Conservation (phyloP, 805 yeast genomes). For the Naumovozyma castellii region DNA sequence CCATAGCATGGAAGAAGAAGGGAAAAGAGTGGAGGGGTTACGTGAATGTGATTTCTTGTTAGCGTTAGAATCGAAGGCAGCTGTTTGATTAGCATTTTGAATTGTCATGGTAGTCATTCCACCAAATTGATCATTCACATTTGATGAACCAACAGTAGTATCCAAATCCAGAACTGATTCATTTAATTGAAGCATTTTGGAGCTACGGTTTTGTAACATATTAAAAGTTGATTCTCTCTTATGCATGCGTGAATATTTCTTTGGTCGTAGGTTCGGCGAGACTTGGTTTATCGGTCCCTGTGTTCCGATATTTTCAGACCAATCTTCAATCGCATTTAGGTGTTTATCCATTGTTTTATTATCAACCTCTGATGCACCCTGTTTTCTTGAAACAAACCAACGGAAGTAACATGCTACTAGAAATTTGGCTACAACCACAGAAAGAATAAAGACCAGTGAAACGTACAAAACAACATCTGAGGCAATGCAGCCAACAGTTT, state of each 20-base stretch:
- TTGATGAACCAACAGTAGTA: not conserved
- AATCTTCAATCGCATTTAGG: slow-evolving; percentile 63
- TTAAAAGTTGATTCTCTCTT: slow-evolving; percentile 25
- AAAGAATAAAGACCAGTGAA: slow-evolving; percentile 74
- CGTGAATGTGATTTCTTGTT: slow-evolving; percentile 5
- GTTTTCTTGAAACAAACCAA: slow-evolving; percentile 69
- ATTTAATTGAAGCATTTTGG: slow-evolving; percentile 19
- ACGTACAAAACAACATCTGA: slow-evolving; percentile 73
- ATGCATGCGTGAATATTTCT: slow-evolving; percentile 28
- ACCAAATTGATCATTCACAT: slow-evolving; percentile 2
- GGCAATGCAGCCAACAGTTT: slow-evolving; percentile 89
- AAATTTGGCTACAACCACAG: slow-evolving; percentile 71
- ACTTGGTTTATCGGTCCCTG: slow-evolving; percentile 45
- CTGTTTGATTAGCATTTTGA: slow-evolving; percentile 37
- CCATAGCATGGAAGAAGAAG: slow-evolving; percentile 12
- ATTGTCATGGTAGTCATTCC: slow-evolving; percentile 52
- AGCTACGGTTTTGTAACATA: slow-evolving; percentile 32
- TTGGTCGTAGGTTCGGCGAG: slow-evolving; percentile 44
- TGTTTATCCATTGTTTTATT: slow-evolving; percentile 54
- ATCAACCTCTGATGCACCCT: slow-evolving; percentile 65
- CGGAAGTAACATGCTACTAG: slow-evolving; percentile 80
- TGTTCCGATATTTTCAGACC: slow-evolving; percentile 62
- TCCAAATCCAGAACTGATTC: slow-evolving; percentile 11
- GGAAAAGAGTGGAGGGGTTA: slow-evolving; percentile 7
- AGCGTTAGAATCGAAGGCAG: not conserved